phyloP scores from a whole-genome alignment of 257 asterid genomes.

The Solanum okadae region DNA sequence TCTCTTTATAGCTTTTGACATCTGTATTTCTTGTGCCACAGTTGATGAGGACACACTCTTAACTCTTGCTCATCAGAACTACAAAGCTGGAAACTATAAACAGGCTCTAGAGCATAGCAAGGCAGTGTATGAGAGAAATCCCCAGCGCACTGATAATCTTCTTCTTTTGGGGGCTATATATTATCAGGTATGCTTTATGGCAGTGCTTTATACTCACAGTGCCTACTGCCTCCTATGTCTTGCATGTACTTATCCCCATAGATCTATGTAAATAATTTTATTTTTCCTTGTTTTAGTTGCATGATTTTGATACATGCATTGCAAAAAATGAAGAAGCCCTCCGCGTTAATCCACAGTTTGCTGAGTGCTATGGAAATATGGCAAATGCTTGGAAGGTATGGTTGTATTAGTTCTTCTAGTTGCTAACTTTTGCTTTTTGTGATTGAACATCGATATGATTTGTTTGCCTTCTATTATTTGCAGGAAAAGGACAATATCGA shows the following conservation, averaged over 20 bases:
- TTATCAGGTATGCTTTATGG: conserved; percentile 56
- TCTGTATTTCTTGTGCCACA: conserved; percentile 22
- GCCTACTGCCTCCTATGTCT: background rate
- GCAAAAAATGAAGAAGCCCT: conserved; percentile 97
- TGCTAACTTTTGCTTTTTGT: conserved; percentile 5
- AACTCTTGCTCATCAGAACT: conserved; percentile 86
- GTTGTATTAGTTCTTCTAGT: background rate
- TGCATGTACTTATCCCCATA: background rate
- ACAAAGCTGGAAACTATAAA: conserved; percentile 78
- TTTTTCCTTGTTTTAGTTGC: conserved; percentile 46
- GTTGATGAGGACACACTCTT: conserved; percentile 84
- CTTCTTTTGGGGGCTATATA: conserved; percentile 87
- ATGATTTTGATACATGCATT: conserved; percentile 78
- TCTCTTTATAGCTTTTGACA: background rate
- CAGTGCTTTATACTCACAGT: background rate
- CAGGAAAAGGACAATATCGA: conserved; percentile 99
- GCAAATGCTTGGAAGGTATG: conserved; percentile 98
- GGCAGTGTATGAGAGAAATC: conserved; percentile 74
- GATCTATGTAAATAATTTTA: background rate
- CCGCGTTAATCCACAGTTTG: conserved; percentile 79
- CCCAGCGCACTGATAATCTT: conserved; percentile 89
- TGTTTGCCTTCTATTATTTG: conserved; percentile 2
- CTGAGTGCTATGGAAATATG: conserved; percentile 99
- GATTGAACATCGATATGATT: background rate
- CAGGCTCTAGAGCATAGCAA: conserved; percentile 88